Percentiles rank a stretch among this genome's conserved stretches.
Evolutionary conservation across 164 flowering plant genomes (phyloP).

Genomic region (Stephania japonica): DNA sequence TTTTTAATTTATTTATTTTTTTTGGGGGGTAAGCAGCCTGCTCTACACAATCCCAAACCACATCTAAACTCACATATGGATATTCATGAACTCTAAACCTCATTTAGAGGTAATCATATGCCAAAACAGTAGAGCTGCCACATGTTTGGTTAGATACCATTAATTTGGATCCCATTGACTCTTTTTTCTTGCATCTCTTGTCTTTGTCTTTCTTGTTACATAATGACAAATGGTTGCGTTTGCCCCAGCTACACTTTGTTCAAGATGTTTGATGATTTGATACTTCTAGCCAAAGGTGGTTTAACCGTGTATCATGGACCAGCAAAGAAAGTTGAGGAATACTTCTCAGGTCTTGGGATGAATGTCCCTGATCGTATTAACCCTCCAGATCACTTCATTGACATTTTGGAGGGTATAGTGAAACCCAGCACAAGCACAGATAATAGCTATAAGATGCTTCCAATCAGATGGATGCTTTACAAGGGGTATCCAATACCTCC

Average conservation of each 20-base stretch:
- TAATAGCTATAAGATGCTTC: conserved; percentile 59
- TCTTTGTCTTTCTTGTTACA: neutral
- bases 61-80: too few species aligned
- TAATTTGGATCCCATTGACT: neutral
- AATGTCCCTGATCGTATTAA: conserved; percentile 85
- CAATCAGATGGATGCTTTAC: conserved; percentile 94
- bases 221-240: conserved; percentile 9
- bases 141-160: neutral
- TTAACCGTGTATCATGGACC: conserved; percentile 87
- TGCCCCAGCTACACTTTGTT: conserved; percentile 78
- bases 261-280: conserved; percentile 95
- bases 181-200: neutral
- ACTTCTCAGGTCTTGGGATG: conserved; percentile 77
- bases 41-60: too few species aligned
- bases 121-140: too few species aligned
- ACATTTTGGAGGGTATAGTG: conserved; percentile 87
- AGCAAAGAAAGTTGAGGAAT: conserved; percentile 89
- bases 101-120: too few species aligned
- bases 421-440: conserved; percentile 45
- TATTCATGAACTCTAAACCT: too few species aligned
- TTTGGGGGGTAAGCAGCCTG: too few species aligned
- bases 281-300: conserved; percentile 97
- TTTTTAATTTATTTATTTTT: too few species aligned
- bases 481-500: conserved; percentile 85
- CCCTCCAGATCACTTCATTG: conserved; percentile 94